Evolutionary conservation across 805 yeast species (phyloP).

Genomic region (Sugiyamaella americana): DNA sequence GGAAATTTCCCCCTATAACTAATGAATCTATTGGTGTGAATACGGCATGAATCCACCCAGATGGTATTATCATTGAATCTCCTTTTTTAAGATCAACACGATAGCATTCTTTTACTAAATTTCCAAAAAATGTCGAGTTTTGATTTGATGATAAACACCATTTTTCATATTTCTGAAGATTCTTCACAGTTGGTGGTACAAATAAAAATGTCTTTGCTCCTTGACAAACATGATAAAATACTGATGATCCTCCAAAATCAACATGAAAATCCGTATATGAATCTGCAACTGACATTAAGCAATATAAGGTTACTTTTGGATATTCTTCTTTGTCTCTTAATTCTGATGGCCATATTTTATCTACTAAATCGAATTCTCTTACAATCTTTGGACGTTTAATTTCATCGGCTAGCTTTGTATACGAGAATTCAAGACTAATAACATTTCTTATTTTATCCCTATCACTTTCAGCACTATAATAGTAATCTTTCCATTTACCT

Average conservation of each 20-base stretch:
- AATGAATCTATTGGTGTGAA: slow-evolving; percentile 74
- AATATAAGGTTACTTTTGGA: slow-evolving; percentile 54
- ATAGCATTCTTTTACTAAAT: slow-evolving; percentile 44
- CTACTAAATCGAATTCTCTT: slow-evolving; percentile 58
- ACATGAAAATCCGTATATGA: slow-evolving; percentile 87
- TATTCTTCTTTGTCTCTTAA: slow-evolving; percentile 12
- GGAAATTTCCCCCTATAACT: slow-evolving; percentile 83
- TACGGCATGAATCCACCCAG: slow-evolving; percentile 93
- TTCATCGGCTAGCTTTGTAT: slow-evolving; percentile 42
- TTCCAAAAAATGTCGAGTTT: slow-evolving; percentile 58
- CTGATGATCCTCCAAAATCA: slow-evolving; percentile 91
- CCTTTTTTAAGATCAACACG: slow-evolving; percentile 52
- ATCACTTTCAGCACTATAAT: slow-evolving; percentile 36
- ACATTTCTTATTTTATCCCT: slow-evolving; percentile 73
- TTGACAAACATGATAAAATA: slow-evolving; percentile 73
- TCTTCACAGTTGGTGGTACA: slow-evolving; percentile 67
- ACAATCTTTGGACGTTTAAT: slow-evolving; percentile 66
- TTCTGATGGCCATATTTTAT: slow-evolving; percentile 51
- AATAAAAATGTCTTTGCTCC: slow-evolving; percentile 72
- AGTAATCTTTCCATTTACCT: slow-evolving; percentile 70
- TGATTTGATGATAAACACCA: slow-evolving; percentile 73
- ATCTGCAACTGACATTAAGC: slow-evolving; percentile 76
- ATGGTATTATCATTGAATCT: slow-evolving; percentile 75
- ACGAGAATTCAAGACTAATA: slow-evolving; percentile 71
- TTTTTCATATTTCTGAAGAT: slow-evolving; percentile 52